A percentile compares a stretch with the other conserved stretches of the same genome.
These are phyloP conservation scores for Beauveria caledonica DNA, from an alignment of 2,329 filamentous ascomycete species.

Conservation along the genomic window DNA sequence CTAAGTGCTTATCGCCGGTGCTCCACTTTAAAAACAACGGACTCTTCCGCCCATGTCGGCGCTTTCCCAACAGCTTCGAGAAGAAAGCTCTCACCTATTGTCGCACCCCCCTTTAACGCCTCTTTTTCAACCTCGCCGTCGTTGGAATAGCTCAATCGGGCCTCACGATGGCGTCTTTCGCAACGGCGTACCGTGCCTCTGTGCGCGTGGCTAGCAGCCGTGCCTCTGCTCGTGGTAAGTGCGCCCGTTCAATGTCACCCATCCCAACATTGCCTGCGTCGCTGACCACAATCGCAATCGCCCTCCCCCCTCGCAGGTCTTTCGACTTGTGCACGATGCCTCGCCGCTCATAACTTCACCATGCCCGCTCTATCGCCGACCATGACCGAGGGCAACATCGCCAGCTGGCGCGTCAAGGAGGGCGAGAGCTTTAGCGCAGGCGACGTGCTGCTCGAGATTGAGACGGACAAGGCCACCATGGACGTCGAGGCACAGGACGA, in stretches of 20 bases:
- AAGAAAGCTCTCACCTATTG: slow-evolving; percentile 21
- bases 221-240: slow-evolving; percentile 50
- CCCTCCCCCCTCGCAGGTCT: slow-evolving; percentile 42
- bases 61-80: slow-evolving; percentile 26
- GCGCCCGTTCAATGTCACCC: neutral
- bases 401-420: slow-evolving; percentile 79
- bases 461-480: slow-evolving; percentile 93
- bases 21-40: slow-evolving; percentile 25
- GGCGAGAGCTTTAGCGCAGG: slow-evolving; percentile 74
- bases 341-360: slow-evolving; percentile 77
- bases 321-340: slow-evolving; percentile 50
- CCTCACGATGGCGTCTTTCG: slow-evolving; percentile 55
- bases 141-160: slow-evolving; percentile 17
- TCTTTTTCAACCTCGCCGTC: slow-evolving; percentile 15
- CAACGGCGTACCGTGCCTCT: slow-evolving; percentile 55
- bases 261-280: neutral
- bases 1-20: slow-evolving; percentile 2
- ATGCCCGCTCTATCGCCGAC: slow-evolving; percentile 90
- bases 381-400: slow-evolving; percentile 90
- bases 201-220: slow-evolving; percentile 44
- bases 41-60: slow-evolving; percentile 21
- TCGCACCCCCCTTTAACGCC: slow-evolving; percentile 12
- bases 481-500: slow-evolving; percentile 91
- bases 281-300: slow-evolving; percentile 1
- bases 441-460: slow-evolving; percentile 84